phyloP scores from a whole-genome alignment of 2,329 filamentous ascomycete genomes.

The Alternaria gaisen region DNA sequence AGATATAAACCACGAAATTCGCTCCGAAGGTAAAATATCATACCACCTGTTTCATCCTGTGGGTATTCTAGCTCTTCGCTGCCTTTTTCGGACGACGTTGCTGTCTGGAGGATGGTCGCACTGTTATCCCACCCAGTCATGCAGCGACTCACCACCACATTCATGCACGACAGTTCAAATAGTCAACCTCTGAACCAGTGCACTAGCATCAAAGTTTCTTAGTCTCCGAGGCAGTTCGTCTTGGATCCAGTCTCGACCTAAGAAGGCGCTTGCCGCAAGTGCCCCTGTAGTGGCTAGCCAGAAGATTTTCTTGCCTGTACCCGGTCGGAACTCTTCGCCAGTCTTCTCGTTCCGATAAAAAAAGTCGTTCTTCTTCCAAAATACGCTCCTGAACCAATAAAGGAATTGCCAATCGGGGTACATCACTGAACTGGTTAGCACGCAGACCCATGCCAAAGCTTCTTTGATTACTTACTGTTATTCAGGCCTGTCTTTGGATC shows the following conservation, averaged over 20 bases:
- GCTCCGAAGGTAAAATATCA: neutral
- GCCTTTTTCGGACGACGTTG: neutral
- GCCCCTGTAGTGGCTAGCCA: conserved; percentile 16
- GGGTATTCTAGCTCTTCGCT: neutral
- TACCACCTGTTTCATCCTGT: neutral
- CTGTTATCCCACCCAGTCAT: neutral
- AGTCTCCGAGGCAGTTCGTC: conserved; percentile 24
- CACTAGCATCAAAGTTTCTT: conserved; percentile 15
- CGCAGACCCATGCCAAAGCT: neutral
- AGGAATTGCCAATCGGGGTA: conserved; percentile 63
- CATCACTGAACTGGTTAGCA: conserved; percentile 48
- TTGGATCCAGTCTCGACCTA: conserved; percentile 26
- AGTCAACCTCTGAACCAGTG: conserved; percentile 9
- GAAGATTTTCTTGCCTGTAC: conserved; percentile 14
- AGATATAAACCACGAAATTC: neutral
- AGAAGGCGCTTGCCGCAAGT: conserved; percentile 22
- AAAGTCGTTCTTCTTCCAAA: conserved; percentile 54
- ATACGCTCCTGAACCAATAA: conserved; percentile 60
- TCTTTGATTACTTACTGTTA: conserved; percentile 39
- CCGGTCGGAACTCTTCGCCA: conserved; percentile 29
- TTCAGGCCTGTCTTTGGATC: conserved; percentile 59
- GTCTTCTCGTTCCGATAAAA: conserved; percentile 38
- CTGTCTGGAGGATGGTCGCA: neutral
- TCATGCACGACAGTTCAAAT: neutral
- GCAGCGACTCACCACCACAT: neutral